Conservation (phyloP, 352 stramenopile genomes). For the Phytophthora sp. region DNA sequence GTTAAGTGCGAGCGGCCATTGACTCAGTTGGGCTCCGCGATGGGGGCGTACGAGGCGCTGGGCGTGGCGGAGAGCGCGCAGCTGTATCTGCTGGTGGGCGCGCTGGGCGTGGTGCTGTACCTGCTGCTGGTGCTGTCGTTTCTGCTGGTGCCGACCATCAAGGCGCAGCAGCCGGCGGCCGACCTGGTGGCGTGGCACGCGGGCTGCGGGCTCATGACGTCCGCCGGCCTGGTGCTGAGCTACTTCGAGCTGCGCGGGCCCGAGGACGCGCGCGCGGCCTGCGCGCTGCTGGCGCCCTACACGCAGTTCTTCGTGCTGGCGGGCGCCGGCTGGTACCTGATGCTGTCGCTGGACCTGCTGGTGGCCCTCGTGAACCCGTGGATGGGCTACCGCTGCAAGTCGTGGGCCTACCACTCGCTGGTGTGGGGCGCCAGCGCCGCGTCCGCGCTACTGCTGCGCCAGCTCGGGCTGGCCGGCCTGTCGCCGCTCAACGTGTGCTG, state of each 20-base stretch:
- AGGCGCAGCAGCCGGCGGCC: constrained; percentile 78
- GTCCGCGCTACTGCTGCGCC: constrained; percentile 64
- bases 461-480: constrained; percentile 64
- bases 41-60: constrained; percentile 66
- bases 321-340: constrained; percentile 79
- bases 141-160: constrained; percentile 75
- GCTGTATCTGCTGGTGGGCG: constrained; percentile 66
- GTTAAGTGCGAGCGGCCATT: no score
- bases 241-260: constrained; percentile 37
- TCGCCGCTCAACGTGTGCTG: constrained; percentile 83
- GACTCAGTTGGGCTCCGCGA: no score
- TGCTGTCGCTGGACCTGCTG: constrained; percentile 84
- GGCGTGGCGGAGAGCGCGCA: constrained; percentile 49
- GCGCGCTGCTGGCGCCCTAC: constrained; percentile 60
- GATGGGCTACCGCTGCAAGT: constrained; percentile 90
- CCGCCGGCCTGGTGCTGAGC: constrained; percentile 61
- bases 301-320: constrained; percentile 86
- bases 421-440: constrained; percentile 78
- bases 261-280: constrained; percentile 27
- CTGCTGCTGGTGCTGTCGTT: constrained; percentile 76
- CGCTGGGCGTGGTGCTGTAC: constrained; percentile 63
- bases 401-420: constrained; percentile 85
- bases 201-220: constrained; percentile 64
- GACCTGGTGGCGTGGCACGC: constrained; percentile 85
- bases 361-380: constrained; percentile 88